These are phyloP conservation scores for Choricystis sp. DNA, from an alignment of 139 green algal species.

Conservation along the genomic window DNA sequence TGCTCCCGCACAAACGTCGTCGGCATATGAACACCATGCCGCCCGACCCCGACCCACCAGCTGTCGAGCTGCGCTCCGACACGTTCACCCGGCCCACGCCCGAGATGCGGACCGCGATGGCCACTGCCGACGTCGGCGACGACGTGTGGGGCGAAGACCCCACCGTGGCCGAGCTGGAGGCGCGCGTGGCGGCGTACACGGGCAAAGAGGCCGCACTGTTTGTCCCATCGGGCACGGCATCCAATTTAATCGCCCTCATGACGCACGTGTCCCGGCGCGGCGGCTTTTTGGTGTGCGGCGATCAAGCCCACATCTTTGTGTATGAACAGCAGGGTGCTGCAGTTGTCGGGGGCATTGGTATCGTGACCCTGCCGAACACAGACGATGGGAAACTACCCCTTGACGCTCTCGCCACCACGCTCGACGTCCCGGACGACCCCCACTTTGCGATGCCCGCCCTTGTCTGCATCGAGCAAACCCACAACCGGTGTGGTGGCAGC, in stretches of 20 bases:
- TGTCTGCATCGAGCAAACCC: constrained; percentile 55
- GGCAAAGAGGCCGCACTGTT: constrained; percentile 58
- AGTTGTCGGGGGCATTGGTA: no score
- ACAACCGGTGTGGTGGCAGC: constrained; percentile 51
- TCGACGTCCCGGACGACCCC: constrained; percentile 36
- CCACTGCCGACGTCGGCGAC: constrained; percentile 40
- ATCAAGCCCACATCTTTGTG: constrained; percentile 36
- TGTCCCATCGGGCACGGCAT: constrained; percentile 57
- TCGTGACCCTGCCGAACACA: no score
- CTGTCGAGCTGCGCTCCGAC: constrained; percentile 30
- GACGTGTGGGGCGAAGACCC: constrained; percentile 65
- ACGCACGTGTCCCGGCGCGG: background rate
- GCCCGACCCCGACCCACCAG: background rate
- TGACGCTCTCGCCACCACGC: no score
- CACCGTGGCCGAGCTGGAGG: constrained; percentile 40
- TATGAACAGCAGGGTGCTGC: no score
- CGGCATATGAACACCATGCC: background rate
- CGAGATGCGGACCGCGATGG: constrained; percentile 36
- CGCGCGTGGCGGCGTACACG: constrained; percentile 28
- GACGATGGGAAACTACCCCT: no score
- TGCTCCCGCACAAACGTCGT: background rate
- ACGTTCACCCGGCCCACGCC: constrained; percentile 40
- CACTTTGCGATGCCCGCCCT: constrained; percentile 40
- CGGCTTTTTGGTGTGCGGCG: constrained; percentile 28
- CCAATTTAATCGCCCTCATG: constrained; percentile 50